Evolutionary conservation across 2,329 filamentous ascomycete species (phyloP), one percentile per base, ranked within the genome.

Genomic region (Fusarium cicatricum): DNA sequence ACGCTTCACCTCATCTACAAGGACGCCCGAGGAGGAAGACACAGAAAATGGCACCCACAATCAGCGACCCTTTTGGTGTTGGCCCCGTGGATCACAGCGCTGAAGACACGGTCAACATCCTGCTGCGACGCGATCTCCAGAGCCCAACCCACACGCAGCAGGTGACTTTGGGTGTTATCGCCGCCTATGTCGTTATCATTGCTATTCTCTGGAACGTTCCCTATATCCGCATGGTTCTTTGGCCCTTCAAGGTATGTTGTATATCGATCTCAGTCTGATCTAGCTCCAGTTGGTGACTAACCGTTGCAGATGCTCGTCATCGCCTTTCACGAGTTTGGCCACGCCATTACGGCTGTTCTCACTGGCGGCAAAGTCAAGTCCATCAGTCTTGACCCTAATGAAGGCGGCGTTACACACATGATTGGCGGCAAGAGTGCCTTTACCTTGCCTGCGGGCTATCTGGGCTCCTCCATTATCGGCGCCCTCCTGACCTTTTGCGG

Each of bases 331-430:
- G 90, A 93, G 65, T 87, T 92, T 69, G 85, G 88, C 11, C 90
- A 93, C 74, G 90, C 90, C 42, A 84, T 91, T 66, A 86, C 86
- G 1, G 88, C 89, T 33, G 83, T 88, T 60, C 83, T 86, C 55
- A 93, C 90, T 0, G 90, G 90, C 49, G 90, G 90, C 5, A 81
- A 78, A 50, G 90, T 93, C 62, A 85, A 91, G 70, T 89, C 85
- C 33, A 92, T 93, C 68, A 87, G 83, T 17, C 82, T 92, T 17
- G 88, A 91, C 70, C 89, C 90, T n/a, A 82, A 87, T 64, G 90
- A 93, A 75, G 90, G 90, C 57, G 90, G 90, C 57, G 89, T 90
- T 4, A 93, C 90, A 2, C 86, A 90, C 63, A 91, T 92, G 86
- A 81, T 83, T 6, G 90, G 90, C 36, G 90, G 90, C 42, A 85